Evolutionary conservation across 495 filamentous ascomycete genomes (phyloP).

Genomic region (Platismatia glauca): DNA sequence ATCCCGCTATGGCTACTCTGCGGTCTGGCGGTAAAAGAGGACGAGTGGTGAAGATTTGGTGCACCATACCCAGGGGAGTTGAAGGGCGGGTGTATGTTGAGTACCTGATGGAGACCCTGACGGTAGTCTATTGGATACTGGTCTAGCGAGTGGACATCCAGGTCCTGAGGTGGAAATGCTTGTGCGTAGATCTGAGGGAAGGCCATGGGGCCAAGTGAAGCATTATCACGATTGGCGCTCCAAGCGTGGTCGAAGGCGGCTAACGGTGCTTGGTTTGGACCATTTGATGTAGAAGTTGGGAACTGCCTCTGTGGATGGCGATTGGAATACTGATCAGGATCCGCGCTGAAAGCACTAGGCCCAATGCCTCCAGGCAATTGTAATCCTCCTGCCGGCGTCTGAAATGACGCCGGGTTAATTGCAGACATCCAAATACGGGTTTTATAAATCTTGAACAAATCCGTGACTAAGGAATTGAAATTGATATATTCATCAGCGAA

Average conservation of each 20-base stretch:
- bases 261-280: conserved; percentile 6
- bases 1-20: conserved; percentile 24
- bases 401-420: conserved; percentile 95
- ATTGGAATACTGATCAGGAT: conserved; percentile 33
- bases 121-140: conserved; percentile 23
- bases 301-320: conserved; percentile 38
- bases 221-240: conserved; percentile 13
- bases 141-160: conserved; percentile 19
- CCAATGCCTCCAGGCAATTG: conserved; percentile 57
- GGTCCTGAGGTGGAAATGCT: conserved; percentile 15
- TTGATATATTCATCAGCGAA: conserved; percentile 98
- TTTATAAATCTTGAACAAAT: conserved; percentile 98
- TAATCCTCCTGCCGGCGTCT: conserved; percentile 66
- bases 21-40: conserved; percentile 16
- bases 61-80: conserved; percentile 15
- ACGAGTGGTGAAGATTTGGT: conserved; percentile 19
- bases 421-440: conserved; percentile 99
- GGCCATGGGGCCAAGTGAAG: conserved; percentile 6
- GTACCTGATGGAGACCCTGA: conserved; percentile 17
- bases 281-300: conserved; percentile 6
- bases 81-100: conserved; percentile 17
- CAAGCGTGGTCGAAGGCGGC: conserved; percentile 15
- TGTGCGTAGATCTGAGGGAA: conserved; percentile 20
- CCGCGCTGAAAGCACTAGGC: conserved; percentile 48
- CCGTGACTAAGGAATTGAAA: conserved; percentile 93